These are phyloP conservation scores for Cryphonectria naterciae DNA, from an alignment of 2,329 filamentous ascomycete genomes.

Conservation along the genomic window DNA sequence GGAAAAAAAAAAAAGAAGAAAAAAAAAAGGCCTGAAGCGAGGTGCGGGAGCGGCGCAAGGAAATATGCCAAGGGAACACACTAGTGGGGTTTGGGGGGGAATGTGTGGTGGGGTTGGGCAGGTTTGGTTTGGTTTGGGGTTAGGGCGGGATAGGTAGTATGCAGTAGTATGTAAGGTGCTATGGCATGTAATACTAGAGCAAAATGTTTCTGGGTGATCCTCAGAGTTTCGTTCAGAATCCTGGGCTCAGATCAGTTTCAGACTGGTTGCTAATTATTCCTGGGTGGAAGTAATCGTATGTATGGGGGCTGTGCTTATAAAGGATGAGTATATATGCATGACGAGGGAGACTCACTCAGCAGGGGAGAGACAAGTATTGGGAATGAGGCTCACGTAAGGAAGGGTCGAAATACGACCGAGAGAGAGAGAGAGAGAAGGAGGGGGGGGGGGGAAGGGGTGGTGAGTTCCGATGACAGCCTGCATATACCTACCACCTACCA, in stretches of 20 bases:
- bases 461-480: not conserved
- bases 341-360: not conserved
- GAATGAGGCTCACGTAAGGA: not conserved
- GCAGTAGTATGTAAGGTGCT: not conserved
- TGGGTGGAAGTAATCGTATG: not conserved
- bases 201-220: not conserved
- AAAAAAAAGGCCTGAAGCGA: not conserved
- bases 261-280: not conserved
- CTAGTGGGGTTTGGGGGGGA: not conserved
- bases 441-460: too few species aligned
- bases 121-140: not conserved
- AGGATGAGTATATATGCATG: not conserved
- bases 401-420: not conserved
- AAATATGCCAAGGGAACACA: not conserved
- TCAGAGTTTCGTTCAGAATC: not conserved
- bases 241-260: slow-evolving; percentile 5
- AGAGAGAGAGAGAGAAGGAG: not conserved
- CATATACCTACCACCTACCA: not conserved
- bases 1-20: not conserved
- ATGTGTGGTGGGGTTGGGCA: not conserved
- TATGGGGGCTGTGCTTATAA: too few species aligned
- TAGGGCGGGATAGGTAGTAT: not conserved
- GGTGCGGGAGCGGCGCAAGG: not conserved
- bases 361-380: not conserved
- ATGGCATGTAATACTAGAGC: not conserved